Conservation (phyloP, 805 yeast genomes). For the Saturnispora ahearnii region DNA sequence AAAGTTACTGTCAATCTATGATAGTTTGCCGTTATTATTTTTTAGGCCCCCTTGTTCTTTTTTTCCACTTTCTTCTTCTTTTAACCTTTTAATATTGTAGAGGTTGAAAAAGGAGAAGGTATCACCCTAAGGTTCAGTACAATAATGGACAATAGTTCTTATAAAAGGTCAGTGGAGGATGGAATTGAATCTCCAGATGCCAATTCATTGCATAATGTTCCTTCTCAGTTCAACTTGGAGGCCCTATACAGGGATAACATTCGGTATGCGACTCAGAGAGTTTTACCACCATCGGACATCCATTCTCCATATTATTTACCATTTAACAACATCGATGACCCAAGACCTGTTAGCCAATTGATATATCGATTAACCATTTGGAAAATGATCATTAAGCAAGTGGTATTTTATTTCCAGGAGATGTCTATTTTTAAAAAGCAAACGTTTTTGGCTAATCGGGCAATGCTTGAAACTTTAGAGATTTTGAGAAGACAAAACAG, state of each 20-base stretch:
- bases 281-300: conserved; percentile 26
- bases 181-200: background rate
- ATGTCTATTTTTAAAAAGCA: conserved; percentile 44
- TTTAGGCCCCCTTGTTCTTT: background rate
- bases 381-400: conserved; percentile 45
- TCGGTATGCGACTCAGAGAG: conserved; percentile 17
- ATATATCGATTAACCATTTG: conserved; percentile 50
- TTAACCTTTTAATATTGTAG: background rate
- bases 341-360: conserved; percentile 39
- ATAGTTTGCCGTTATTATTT: background rate
- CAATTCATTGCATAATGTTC: background rate
- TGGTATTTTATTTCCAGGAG: conserved; percentile 43
- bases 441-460: conserved; percentile 36
- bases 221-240: conserved; percentile 10
- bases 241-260: conserved; percentile 11
- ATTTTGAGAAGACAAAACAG: conserved; percentile 23
- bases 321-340: conserved; percentile 22
- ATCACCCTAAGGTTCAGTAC: background rate
- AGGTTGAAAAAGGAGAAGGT: background rate
- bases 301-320: conserved; percentile 31
- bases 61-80: background rate
- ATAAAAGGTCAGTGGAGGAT: background rate
- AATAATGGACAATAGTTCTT: background rate
- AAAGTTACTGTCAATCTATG: background rate
- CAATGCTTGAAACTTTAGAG: conserved; percentile 37